Conservation (phyloP, 345 rosid species). For the Hirschfeldia incana region DNA sequence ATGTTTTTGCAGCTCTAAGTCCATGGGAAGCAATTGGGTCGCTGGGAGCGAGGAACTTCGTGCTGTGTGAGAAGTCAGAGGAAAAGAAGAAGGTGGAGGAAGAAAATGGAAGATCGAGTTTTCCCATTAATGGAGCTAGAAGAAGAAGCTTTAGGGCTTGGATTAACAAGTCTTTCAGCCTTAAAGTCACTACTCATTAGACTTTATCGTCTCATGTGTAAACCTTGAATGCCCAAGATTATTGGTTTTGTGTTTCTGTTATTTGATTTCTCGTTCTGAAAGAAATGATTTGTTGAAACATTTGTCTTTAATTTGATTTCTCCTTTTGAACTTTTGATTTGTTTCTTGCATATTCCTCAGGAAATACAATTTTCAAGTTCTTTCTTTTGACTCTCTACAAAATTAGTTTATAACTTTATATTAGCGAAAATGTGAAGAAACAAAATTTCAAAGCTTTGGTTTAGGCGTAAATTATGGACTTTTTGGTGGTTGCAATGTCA, state of each 20-base stretch:
- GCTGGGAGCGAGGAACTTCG: conserved; percentile 60
- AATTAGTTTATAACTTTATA: not conserved
- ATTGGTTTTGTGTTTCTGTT: conserved; percentile 11
- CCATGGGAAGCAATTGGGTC: conserved; percentile 69
- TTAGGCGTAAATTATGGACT: conserved; percentile 11
- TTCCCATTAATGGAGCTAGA: conserved; percentile 32
- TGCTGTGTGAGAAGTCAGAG: conserved; percentile 74
- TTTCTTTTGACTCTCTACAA: not conserved
- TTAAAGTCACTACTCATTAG: conserved; percentile 51
- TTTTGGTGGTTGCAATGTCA: not conserved
- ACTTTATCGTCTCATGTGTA: not conserved
- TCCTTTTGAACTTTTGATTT: conserved; percentile 3
- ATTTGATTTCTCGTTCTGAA: conserved; percentile 4
- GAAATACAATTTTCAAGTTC: conserved; percentile 18
- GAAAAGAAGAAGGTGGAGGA: conserved; percentile 40
- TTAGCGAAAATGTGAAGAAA: conserved; percentile 6
- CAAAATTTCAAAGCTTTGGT: not conserved
- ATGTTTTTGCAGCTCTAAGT: conserved; percentile 47
- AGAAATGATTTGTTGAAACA: conserved; percentile 1
- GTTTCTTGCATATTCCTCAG: not conserved
- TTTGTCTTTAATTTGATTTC: not conserved
- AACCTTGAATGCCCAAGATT: not conserved
- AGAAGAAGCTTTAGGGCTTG: conserved; percentile 70
- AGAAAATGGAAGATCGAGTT: conserved; percentile 41
- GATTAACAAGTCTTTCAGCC: conserved; percentile 64